These are phyloP conservation scores for Mycena galopus DNA, from an alignment of 768 basidiomycete species.

Conservation along the genomic window DNA sequence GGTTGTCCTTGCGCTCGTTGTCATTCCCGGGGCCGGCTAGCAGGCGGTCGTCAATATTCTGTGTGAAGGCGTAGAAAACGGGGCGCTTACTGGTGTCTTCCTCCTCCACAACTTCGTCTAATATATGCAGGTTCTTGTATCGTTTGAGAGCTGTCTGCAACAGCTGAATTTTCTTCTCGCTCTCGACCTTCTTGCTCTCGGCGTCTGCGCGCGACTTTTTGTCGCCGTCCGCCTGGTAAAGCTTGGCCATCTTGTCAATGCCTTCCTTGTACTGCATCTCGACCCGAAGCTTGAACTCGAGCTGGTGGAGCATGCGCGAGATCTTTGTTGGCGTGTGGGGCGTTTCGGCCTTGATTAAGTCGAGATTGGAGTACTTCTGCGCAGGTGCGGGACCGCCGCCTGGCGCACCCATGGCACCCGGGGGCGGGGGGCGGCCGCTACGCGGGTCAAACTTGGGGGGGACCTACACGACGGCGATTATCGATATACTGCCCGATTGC, in stretches of 20 bases:
- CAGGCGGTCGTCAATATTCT: constrained; percentile 11
- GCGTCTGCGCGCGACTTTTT: constrained; percentile 95
- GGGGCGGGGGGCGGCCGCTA: constrained; percentile 53
- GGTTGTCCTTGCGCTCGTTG: constrained; percentile 91
- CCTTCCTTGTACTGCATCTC: constrained; percentile 98
- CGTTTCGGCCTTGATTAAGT: constrained; percentile 97
- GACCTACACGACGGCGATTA: constrained; percentile 51
- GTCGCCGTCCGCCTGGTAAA: constrained; percentile 97
- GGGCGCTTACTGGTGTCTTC: constrained; percentile 54
- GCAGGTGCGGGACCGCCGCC: constrained; percentile 18
- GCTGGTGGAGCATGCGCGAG: constrained; percentile 96
- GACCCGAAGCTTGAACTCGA: constrained; percentile 67
- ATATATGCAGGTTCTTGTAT: constrained; percentile 95
- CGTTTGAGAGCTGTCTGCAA: constrained; percentile 92
- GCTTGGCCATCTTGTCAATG: constrained; percentile 98
- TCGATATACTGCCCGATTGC: constrained; percentile 40
- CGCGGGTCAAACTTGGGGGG: constrained; percentile 65
- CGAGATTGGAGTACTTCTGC: constrained; percentile 84
- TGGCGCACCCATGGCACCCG: neutral
- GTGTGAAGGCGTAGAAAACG: neutral
- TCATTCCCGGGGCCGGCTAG: constrained; percentile 69
- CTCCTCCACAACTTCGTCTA: constrained; percentile 91
- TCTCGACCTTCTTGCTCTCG: constrained; percentile 93
- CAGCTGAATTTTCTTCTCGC: constrained; percentile 96
- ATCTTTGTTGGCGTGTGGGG: constrained; percentile 97